Evolutionary conservation across 2,329 filamentous ascomycete species (phyloP), one percentile per base, ranked within the genome.

Genomic region (Diaporthe citri): DNA sequence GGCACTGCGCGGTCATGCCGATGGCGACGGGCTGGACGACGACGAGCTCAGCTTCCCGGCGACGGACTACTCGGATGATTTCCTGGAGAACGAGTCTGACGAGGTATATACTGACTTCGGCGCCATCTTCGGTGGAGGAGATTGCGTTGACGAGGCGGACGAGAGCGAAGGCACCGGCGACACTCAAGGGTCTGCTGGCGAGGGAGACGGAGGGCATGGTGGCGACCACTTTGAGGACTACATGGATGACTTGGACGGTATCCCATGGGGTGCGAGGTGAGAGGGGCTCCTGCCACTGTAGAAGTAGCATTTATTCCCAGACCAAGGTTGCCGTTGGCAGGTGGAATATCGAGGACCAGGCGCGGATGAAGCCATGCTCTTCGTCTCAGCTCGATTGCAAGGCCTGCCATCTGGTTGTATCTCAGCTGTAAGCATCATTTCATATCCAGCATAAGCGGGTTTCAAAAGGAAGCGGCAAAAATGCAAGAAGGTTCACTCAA

Each of bases 71-170:
- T 85, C 88, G 55, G 82, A 85, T 6, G 76, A 80, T 41, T 81
- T 81, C 17, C 84, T 85, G 48, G 88, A 88, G 41, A 79, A 84
- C 46, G 88, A 88, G 48, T 79, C 84, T 43, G 88, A 88, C 31
- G 85, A 88, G 48, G 87, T 90, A 52, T 90, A 90, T 75, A 88
- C 88, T 17, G 88, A 90, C 75, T 90, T 90, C 75, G 85, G 87
- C 7, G 84, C 88, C 36, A 82, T 90, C 4, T 90, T 90, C 76
- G 85, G 85, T 0, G 28, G 10, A 20, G 52, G 52, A 9, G 77
- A 77, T 12, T 79, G 77, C 2, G 80, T 78, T 6, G 77, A 81
- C 3, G 46, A 67, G 5, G 76, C 78, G 5, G 82, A 82, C 7
- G 83, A 85, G 12, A 81, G 82, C 3, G 85, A 85, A 25, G 82